Base-by-base conservation (phyloP, 257 asterid species). In the Salvia splendens region DNA sequence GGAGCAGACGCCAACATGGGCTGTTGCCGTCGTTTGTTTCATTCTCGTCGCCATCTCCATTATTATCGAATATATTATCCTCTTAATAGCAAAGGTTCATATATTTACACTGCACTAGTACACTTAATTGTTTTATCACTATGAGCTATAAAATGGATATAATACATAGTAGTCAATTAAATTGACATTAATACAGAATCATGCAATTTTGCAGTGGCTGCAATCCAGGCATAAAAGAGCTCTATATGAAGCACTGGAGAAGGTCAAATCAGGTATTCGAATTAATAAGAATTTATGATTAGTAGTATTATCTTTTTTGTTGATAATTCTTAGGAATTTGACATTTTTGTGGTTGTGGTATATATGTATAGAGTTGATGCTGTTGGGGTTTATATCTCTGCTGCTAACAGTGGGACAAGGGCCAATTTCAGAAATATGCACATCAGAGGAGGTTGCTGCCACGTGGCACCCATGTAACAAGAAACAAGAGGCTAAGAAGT, bases 1-100 rank as follows among this genome's bases (percentile, higher is more conserved):
- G 64, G 95, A 91, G 76, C 81, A 84, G 63, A 91, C 98, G 2
- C 94, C 98, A 61, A 91, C 98, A 11, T 91, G 98, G 98, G 98
- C 98, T 0, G 94, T 91, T 1, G 96, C 98, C 35, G 86, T 80
- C 2, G 94, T 91, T n/a, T 89, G 95, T 54, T 89, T 91, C 40
- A 84, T 72, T 14, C 65, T 91, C 67, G 84, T 91, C 9, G 85
- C 90, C 0, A 40, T 89, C 50, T 91, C 98, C 14, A 84, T 91
- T 30, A 65, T 89, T 16, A 85, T 91, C 49, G 98, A 91, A 60
- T 67, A 79, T 72, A 67, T 85, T 70, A 66, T 91, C 72, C 95
- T 87, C 61, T 86, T 89, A 52, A 79, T 87, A 15, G 98, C 90
- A 47, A 75, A 86, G 94, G 98, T 83, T 35, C 8, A 28, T 4